Conservation (phyloP, 257 asterid genomes). For the Capsicum rhomboideum region DNA sequence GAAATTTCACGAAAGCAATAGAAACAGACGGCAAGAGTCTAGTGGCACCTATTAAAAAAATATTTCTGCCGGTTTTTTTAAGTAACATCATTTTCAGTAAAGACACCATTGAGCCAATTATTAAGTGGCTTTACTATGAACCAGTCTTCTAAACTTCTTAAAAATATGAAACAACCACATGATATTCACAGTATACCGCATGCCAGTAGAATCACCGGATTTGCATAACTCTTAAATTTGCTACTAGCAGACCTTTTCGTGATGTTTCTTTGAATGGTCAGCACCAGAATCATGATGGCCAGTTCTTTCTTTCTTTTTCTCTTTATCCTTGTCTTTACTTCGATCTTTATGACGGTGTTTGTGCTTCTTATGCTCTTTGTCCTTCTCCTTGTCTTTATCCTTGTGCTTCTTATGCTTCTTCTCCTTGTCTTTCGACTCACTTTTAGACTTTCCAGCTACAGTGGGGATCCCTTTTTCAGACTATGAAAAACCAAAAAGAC, state of each 20-base stretch:
- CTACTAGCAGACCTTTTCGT: slow-evolving; percentile 53
- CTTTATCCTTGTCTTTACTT: slow-evolving; percentile 94
- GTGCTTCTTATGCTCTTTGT: slow-evolving; percentile 91
- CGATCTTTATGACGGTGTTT: slow-evolving; percentile 95
- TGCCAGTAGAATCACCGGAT: neutral
- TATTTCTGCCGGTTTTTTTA: neutral
- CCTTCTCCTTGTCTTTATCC: slow-evolving; percentile 57
- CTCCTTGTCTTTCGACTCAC: slow-evolving; percentile 86
- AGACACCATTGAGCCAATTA: neutral
- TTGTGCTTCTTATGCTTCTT: slow-evolving; percentile 87
- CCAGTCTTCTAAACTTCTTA: neutral
- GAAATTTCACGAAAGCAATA: neutral
- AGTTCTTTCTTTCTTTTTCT: slow-evolving; percentile 76
- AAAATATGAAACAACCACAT: neutral
- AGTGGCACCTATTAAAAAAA: neutral
- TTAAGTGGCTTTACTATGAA: neutral
- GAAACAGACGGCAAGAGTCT: neutral
- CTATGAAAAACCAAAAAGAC: slow-evolving; percentile 31
- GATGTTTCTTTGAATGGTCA: slow-evolving; percentile 65
- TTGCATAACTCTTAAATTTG: neutral
- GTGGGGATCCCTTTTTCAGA: slow-evolving; percentile 94
- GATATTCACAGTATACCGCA: neutral
- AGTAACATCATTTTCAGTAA: neutral
- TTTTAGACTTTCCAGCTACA: slow-evolving; percentile 64
- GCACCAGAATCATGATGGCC: slow-evolving; percentile 82